These are phyloP conservation scores for Casuarina glauca DNA, from an alignment of 306 rosid species.

Conservation along the genomic window DNA sequence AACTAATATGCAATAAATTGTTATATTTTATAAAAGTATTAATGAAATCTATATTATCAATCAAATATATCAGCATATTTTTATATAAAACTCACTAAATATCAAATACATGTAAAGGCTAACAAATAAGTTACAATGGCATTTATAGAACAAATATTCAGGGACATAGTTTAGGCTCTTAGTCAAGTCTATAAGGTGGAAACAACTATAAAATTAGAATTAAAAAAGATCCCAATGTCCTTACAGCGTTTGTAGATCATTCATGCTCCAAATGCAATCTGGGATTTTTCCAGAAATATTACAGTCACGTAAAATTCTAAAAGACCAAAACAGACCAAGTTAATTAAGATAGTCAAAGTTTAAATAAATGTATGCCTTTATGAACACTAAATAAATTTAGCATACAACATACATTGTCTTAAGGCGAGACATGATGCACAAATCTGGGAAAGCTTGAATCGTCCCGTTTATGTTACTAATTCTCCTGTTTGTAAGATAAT, in stretches of 20 bases:
- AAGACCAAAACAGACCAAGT: neutral
- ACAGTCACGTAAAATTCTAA: constrained; percentile 6
- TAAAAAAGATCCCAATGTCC: neutral
- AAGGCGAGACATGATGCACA: too few species aligned
- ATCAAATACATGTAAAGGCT: neutral
- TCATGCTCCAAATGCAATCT: neutral
- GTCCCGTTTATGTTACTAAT: too few species aligned
- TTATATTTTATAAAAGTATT: too few species aligned
- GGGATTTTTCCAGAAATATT: constrained; percentile 1
- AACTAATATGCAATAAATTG: neutral
- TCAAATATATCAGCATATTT: too few species aligned
- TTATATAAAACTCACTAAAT: neutral
- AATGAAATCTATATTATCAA: too few species aligned
- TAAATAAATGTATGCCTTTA: neutral
- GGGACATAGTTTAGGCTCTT: neutral
- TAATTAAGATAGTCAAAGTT: neutral
- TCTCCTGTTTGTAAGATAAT: neutral
- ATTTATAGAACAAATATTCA: neutral
- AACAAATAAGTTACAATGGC: neutral
- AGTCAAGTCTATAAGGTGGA: neutral
- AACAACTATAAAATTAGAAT: neutral
- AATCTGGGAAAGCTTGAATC: too few species aligned
- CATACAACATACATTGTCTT: too few species aligned
- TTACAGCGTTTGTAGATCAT: neutral
- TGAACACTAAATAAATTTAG: too few species aligned